Conservation (phyloP, 257 asterid species). For the Solanum okadae region DNA sequence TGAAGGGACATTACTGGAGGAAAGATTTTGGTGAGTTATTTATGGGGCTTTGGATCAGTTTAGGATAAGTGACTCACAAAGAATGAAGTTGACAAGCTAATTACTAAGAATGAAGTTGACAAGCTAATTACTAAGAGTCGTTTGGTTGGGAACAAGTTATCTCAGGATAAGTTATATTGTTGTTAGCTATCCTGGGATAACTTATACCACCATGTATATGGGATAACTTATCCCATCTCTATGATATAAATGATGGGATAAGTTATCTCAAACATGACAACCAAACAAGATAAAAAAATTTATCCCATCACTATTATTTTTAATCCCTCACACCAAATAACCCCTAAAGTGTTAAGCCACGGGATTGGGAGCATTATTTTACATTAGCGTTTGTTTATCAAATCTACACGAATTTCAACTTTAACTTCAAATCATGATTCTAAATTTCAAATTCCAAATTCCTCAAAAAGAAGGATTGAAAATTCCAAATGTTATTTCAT, state of each 20-base stretch:
- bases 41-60: not conserved
- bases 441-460: not conserved
- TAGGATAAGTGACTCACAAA: not conserved
- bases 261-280: too few relatives aligned
- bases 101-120: not conserved
- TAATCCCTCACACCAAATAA: too few relatives aligned
- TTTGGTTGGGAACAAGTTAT: too few relatives aligned
- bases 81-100: not conserved
- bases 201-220: too few relatives aligned
- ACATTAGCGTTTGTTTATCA: too few relatives aligned
- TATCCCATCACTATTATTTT: too few relatives aligned
- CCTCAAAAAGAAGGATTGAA: not conserved
- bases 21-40: too few relatives aligned
- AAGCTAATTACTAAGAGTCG: not conserved
- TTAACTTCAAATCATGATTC: not conserved
- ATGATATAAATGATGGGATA: too few relatives aligned
- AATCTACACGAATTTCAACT: not conserved
- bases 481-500: not conserved
- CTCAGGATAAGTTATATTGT: accelerated
- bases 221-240: too few relatives aligned
- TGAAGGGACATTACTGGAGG: not conserved
- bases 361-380: not conserved
- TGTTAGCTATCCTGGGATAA: too few relatives aligned
- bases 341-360: not conserved
- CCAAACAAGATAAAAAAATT: too few relatives aligned